Base-by-base conservation (phyloP, 208 protist species). In the Leishmania braziliensis region DNA sequence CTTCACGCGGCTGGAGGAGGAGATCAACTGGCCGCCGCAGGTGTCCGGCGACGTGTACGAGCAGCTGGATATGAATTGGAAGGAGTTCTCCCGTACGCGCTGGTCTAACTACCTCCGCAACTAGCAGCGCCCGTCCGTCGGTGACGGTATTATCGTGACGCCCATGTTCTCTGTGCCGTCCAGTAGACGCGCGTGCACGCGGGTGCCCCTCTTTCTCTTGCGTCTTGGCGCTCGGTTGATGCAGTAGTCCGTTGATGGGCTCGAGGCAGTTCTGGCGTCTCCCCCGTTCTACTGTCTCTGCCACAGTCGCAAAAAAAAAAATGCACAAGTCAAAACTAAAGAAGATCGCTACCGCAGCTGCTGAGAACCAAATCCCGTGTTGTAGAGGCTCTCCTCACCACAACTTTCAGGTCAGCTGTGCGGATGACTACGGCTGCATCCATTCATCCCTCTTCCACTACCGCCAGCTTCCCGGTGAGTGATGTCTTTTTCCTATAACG, bases 31-130 rank as follows among this genome's bases (percentile, higher is more conserved):
- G 93, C 91, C 95, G 9, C 95, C 95, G 68, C 95, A 98, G 90
- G 91, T 91, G 20, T 92, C 89, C 29, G 86, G 89, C 43, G 95
- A 98, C 76, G 92, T 96, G 65, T 96, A 96, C 72, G 91, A 96
- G 73, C 95, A 98, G 80, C 83, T 98, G 23, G 95, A 98, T 43
- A 96, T 96, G 93, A 96, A 96, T 83, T 98, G 95, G 95, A 98
- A 98, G 85, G 95, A 98, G 85, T 98, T 98, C 82, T 95, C 95
- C 8, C 93, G 95, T 14, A 98, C 95, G 29, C 88, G 95, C 33
- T 98, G 95, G 95, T 97, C 95, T 0, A 96, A 93, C 77, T 98
- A 89, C 72, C 86, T 98, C 63, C 88, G 95, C 43, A 96, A 89
- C 60, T 96, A 77, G 89, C 66, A 5, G 29, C 5, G 8, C 12